Percentiles rank a stretch among this genome's conserved stretches.
Evolutionary conservation across 1,284 basidiomycete species (phyloP).

Genomic region (Grifola frondosa): DNA sequence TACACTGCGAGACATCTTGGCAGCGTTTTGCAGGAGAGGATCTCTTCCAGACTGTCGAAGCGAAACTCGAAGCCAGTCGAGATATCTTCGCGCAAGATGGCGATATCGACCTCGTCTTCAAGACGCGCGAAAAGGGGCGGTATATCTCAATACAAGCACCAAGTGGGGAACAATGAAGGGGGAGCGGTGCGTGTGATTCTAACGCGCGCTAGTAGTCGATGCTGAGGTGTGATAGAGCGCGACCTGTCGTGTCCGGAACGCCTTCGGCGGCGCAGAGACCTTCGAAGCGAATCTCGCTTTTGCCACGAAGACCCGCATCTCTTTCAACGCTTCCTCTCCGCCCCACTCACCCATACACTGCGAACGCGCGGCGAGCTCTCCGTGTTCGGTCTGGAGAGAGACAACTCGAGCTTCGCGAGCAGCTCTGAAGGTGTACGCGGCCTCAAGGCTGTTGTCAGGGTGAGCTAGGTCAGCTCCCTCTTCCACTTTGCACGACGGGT

Average conservation of each 20-base stretch:
- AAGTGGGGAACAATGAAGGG: constrained; percentile 93
- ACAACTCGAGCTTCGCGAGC: constrained; percentile 71
- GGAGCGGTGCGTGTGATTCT: constrained; percentile 65
- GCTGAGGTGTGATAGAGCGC: constrained; percentile 52
- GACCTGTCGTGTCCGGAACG: constrained; percentile 81
- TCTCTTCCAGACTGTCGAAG: constrained; percentile 73
- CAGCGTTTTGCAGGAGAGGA: constrained; percentile 63
- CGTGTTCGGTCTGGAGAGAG: constrained; percentile 64
- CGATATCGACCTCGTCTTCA: constrained; percentile 87
- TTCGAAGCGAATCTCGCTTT: constrained; percentile 83
- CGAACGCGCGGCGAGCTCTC: constrained; percentile 61
- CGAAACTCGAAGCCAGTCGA: constrained; percentile 66
- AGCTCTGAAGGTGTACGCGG: constrained; percentile 69
- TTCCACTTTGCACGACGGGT: constrained; percentile 21
- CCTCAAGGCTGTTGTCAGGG: constrained; percentile 63
- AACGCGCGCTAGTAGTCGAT: neutral
- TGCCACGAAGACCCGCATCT: constrained; percentile 86
- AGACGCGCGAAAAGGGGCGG: constrained; percentile 75
- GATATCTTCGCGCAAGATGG: constrained; percentile 56
- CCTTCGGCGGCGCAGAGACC: constrained; percentile 90
- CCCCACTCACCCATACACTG: constrained; percentile 60
- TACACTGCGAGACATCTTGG: constrained; percentile 68
- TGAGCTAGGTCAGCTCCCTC: constrained; percentile 43
- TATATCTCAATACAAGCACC: constrained; percentile 90
- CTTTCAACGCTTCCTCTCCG: constrained; percentile 71